phyloP scores from a whole-genome alignment of 768 basidiomycete genomes.

The Filobasidium wieringae region DNA sequence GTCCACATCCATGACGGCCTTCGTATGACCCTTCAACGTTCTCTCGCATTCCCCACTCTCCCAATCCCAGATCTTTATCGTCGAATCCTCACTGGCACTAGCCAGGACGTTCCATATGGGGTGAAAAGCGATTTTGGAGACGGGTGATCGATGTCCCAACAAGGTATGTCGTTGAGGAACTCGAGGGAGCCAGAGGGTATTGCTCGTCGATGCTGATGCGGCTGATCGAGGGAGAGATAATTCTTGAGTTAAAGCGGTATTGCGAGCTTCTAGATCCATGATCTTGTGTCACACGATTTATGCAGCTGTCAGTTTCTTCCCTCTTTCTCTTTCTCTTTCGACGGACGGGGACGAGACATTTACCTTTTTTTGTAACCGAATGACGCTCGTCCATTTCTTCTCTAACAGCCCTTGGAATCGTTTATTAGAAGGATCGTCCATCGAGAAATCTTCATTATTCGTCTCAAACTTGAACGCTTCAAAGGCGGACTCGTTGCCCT shows the following conservation, averaged over 20 bases:
- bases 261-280: slow-evolving; percentile 81
- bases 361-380: slow-evolving; percentile 90
- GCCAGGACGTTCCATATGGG: slow-evolving; percentile 71
- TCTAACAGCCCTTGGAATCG: slow-evolving; percentile 77
- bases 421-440: slow-evolving; percentile 58
- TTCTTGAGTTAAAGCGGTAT: slow-evolving; percentile 67
- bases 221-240: slow-evolving; percentile 44
- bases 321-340: neutral
- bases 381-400: slow-evolving; percentile 97
- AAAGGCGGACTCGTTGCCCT: slow-evolving; percentile 28
- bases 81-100: slow-evolving; percentile 77
- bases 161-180: slow-evolving; percentile 66
- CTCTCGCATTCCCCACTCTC: slow-evolving; percentile 86
- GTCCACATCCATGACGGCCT: slow-evolving; percentile 72
- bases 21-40: slow-evolving; percentile 84
- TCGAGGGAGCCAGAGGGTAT: slow-evolving; percentile 60
- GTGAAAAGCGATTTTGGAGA: slow-evolving; percentile 74
- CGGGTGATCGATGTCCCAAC: slow-evolving; percentile 63
- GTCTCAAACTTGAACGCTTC: slow-evolving; percentile 36
- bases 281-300: slow-evolving; percentile 47
- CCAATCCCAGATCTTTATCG: slow-evolving; percentile 93
- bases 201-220: slow-evolving; percentile 41
- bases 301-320: neutral
- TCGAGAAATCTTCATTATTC: slow-evolving; percentile 29
- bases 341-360: slow-evolving; percentile 4